Evolutionary conservation across 208 protist species (phyloP).

Genomic region (Endotrypanum monterogeii): DNA sequence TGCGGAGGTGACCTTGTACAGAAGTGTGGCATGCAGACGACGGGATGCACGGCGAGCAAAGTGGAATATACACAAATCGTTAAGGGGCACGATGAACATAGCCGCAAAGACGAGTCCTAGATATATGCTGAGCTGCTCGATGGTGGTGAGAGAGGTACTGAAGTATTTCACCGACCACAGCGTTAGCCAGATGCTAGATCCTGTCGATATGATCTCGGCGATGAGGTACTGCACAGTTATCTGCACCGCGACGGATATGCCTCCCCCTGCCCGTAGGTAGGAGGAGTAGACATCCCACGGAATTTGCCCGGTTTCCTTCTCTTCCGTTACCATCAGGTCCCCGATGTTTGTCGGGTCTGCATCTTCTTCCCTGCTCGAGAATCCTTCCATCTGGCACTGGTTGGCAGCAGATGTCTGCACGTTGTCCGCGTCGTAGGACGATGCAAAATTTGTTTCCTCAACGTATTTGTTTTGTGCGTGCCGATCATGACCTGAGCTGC

Average conservation of each 20-base stretch:
- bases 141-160: slow-evolving; percentile 15
- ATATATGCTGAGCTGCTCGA: slow-evolving; percentile 30
- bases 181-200: slow-evolving; percentile 47
- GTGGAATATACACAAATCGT: slow-evolving; percentile 23
- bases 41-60: slow-evolving; percentile 37
- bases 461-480: neutral
- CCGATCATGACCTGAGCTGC: neutral
- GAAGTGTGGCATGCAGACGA: slow-evolving; percentile 52
- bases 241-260: slow-evolving; percentile 12
- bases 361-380: neutral
- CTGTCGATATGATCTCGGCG: slow-evolving; percentile 27
- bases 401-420: neutral
- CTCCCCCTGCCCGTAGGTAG: slow-evolving; percentile 55
- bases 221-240: slow-evolving; percentile 36
- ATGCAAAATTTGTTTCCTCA: neutral
- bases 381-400: neutral
- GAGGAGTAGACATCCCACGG: slow-evolving; percentile 40
- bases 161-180: slow-evolving; percentile 60
- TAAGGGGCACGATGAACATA: slow-evolving; percentile 8
- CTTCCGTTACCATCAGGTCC: slow-evolving; percentile 65
- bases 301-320: slow-evolving; percentile 62
- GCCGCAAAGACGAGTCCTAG: slow-evolving; percentile 1
- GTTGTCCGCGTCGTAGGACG: too few species aligned
- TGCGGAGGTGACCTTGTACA: slow-evolving; percentile 42
- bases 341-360: slow-evolving; percentile 8